Conservation (phyloP, 345 rosid species). For the Eucalyptus leucophloia region DNA sequence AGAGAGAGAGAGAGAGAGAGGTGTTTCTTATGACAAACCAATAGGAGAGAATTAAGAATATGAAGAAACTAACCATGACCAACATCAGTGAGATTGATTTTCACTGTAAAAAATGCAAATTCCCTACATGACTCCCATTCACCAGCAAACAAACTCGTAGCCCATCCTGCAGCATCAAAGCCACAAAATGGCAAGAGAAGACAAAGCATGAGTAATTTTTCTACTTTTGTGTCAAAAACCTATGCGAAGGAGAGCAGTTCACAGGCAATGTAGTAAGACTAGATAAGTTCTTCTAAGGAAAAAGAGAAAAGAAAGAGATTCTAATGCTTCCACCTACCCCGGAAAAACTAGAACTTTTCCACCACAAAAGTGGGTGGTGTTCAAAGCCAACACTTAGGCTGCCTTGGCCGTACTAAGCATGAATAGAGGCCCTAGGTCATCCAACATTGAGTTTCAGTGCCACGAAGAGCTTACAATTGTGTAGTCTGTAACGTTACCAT, state of each 20-base stretch:
- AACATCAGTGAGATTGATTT: conserved; percentile 61
- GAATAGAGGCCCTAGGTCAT: background rate
- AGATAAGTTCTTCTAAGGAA: background rate
- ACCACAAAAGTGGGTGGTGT: background rate
- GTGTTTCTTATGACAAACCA: background rate
- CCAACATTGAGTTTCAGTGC: background rate
- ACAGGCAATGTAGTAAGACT: background rate
- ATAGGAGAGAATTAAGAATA: background rate
- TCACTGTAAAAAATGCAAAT: conserved; percentile 62
- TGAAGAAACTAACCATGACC: conserved; percentile 66
- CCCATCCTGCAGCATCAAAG: conserved; percentile 58
- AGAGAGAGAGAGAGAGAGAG: background rate
- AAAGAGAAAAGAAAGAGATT: background rate
- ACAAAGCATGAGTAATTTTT: background rate
- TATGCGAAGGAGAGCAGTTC: background rate
- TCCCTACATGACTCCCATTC: conserved; percentile 45
- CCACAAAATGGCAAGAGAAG: background rate
- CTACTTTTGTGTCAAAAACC: background rate
- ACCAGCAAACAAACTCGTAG: conserved; percentile 51
- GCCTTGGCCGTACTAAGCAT: background rate
- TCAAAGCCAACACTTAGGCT: background rate
- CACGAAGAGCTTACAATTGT: background rate
- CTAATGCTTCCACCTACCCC: background rate
- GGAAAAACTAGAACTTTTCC: background rate
- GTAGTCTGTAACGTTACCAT: background rate